Base-by-base conservation (phyloP, 176 grass and related monocot species). In the Oryza coarctata region DNA sequence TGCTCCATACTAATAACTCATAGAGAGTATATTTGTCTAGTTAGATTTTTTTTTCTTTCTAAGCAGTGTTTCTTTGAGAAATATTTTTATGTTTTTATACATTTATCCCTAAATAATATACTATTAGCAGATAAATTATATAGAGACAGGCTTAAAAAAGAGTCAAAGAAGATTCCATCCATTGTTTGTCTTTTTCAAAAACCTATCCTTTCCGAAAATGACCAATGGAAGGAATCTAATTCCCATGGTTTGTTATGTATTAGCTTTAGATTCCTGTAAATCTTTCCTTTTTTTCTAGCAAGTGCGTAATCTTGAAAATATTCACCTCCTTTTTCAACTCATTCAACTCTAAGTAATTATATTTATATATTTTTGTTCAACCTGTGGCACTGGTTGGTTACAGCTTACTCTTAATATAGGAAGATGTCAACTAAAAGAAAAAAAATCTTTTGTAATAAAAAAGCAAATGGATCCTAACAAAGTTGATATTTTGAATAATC, bases 161-260 rank as follows among this genome's bases (percentile, higher is more conserved):
- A 36, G 44, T 14, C 22, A 32, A 17, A 35, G 23, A 47, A 75
- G 32, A 76, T 68, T 18, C 32, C 44, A 33, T 40, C 73, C 61
- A 26, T 33, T 23, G 71, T 77, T 74, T 60, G 55, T 60, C 55
- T n/a, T 60, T 69, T 41, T 69, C 63, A 49, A 25, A 29, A 76
- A 69, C 52, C 23, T 61, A 61, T 41, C 22, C 22, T 41, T 40
- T 70, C 68, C 2, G 22, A 41, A 40, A 41, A n/a, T 14, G 68
- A 15, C 68, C 36, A 14, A 26, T 41, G 36, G 68, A n/a, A 22
- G 7, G 23, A 63, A 77, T 12, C 14, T 43, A 63, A 11, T 22
- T 64, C 34, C 26, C 13, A 26, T 38, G 12, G 34, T 27, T 77
- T 60, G 3, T 75, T 20, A 68, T 23, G 65, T 68, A n/a, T 2